phyloP scores from a whole-genome alignment of 1,139 yeast species.

The Petasospora rhodanensis region DNA sequence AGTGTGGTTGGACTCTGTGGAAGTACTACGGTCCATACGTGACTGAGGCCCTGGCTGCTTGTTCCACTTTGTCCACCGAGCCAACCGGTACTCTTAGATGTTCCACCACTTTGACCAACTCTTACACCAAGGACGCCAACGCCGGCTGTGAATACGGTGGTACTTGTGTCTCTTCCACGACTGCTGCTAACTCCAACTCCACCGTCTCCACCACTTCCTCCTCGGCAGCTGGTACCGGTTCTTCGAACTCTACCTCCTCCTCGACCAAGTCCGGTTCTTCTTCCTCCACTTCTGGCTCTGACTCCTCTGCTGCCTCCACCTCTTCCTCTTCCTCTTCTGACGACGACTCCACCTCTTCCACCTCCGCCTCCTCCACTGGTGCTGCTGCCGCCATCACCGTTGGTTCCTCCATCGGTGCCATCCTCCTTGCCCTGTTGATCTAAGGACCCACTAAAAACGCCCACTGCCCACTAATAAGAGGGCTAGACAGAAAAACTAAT shows the following conservation, averaged over 20 bases:
- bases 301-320: conserved; percentile 7
- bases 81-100: conserved; percentile 26
- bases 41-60: conserved; percentile 23
- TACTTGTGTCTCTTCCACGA: conserved; percentile 2
- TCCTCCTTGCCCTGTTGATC: not conserved
- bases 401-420: conserved; percentile 2
- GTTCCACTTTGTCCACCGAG: conserved; percentile 20
- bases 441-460: no score
- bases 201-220: conserved; percentile 10
- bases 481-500: no score
- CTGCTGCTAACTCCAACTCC: conserved; percentile 2
- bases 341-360: conserved; percentile 8
- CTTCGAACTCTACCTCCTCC: conserved; percentile 1
- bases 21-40: conserved; percentile 25
- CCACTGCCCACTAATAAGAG: no score
- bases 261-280: not conserved
- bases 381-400: conserved; percentile 8
- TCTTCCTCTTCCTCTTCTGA: conserved; percentile 1
- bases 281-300: conserved; percentile 2
- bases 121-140: conserved; percentile 18
- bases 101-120: conserved; percentile 22
- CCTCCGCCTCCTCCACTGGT: conserved; percentile 18
- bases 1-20: conserved; percentile 32
- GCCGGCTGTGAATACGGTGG: conserved; percentile 6
- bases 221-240: conserved; percentile 2